Base-by-base conservation (phyloP, 306 rosid species). In the Begonia fuchsioides region DNA sequence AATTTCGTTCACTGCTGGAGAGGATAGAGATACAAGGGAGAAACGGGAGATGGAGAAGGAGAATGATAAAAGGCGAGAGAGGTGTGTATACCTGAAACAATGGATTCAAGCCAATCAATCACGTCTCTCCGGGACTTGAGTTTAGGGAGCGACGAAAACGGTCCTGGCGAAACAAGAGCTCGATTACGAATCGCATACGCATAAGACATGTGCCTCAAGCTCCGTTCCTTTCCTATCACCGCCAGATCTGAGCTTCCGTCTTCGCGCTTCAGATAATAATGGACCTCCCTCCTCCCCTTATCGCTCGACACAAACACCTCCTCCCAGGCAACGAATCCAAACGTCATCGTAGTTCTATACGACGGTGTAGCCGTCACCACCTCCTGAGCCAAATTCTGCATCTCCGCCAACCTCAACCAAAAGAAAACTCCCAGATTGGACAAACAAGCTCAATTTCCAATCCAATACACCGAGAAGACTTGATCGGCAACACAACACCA, bases 71-170 rank as follows among this genome's bases (percentile, higher is more conserved):
- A 13, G 32, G 17, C 3, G n/a, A 40, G 20, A 15, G 16, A 19
- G 12, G 17, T 14, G 38, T 1, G 12, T 1, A 39, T 39, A 84
- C 97, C 95, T 72, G 93, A 67, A 67, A 78, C 61, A 3, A 87
- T 39, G 2, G 80, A 76, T 43, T 71, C 64, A 51, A 88, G 74
- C 93, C 93, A 88, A 66, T 81, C 86, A 15, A 81, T 15, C 46
- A 78, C 97, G 38, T 88, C 93, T 44, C 76, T 67, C 2, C 95
- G 73, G 0, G 93, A 84, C 61, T 77, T 84, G 59, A 84, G 93
- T 69, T 79, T 88, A 2, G 54, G 58, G 5, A 62, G 51, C 54
- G 68, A 62, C 0, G 54, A 16, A 44, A 16, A 56, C 1, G 63
- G 45, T 12, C 44, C 62, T 2, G 69, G 3, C 0, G 69, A 52